Conservation (phyloP, 306 rosid species). For the Corylus avellana region DNA sequence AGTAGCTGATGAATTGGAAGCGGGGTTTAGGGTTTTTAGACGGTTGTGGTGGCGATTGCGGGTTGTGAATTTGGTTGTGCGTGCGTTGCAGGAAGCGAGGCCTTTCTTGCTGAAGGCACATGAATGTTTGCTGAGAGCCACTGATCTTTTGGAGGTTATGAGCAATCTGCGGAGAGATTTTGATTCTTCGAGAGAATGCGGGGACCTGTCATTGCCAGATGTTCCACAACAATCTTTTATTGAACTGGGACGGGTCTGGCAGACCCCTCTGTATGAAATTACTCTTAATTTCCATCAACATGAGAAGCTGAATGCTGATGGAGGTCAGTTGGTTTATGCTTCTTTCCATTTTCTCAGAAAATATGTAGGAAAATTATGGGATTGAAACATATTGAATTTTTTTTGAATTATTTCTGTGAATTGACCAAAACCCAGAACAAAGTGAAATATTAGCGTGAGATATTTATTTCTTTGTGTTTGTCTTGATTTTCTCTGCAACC, state of each 20-base stretch:
- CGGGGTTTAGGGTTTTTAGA: background rate
- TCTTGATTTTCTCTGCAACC: background rate
- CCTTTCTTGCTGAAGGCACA: slow-evolving; percentile 65
- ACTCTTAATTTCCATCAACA: slow-evolving; percentile 40
- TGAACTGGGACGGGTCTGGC: slow-evolving; percentile 55
- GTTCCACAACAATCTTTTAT: slow-evolving; percentile 47
- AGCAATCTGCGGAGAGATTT: slow-evolving; percentile 45
- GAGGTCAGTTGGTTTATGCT: slow-evolving; percentile 41
- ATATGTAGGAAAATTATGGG: background rate
- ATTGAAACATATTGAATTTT: too few relatives aligned
- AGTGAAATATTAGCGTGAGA: background rate
- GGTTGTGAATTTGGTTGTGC: slow-evolving; percentile 2
- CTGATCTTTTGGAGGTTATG: slow-evolving; percentile 51
- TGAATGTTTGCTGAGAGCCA: slow-evolving; percentile 51
- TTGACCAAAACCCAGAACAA: background rate
- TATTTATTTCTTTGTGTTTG: background rate
- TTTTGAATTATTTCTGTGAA: background rate
- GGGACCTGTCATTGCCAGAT: slow-evolving; percentile 15
- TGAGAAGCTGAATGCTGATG: slow-evolving; percentile 22
- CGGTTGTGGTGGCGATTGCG: background rate
- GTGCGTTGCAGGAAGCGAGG: slow-evolving; percentile 60
- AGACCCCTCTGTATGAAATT: slow-evolving; percentile 59
- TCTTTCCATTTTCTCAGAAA: background rate
- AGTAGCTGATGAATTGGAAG: background rate
- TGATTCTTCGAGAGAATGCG: slow-evolving; percentile 20